A percentile compares a stretch with the other conserved stretches of the same genome.
Evolutionary conservation across 1,139 yeast genomes (phyloP).

Genomic region (Saccharomyces hybrid): DNA sequence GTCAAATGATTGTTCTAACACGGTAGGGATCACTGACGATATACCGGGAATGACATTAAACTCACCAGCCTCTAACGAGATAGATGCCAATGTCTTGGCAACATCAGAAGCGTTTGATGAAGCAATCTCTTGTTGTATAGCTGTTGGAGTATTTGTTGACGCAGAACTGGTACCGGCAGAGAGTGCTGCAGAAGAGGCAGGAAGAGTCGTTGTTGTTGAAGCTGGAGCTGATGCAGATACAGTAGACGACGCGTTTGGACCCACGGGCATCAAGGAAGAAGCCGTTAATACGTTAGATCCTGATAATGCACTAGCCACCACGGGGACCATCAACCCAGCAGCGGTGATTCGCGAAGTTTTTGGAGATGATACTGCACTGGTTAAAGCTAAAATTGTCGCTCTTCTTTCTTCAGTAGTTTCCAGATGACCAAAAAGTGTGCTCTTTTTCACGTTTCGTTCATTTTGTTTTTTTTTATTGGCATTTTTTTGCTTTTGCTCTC

Average conservation of each 20-base stretch:
- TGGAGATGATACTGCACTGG: constrained; percentile 31
- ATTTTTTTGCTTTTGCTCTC: constrained; percentile 34
- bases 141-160: constrained; percentile 1
- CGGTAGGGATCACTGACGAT: constrained; percentile 27
- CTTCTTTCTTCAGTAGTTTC: constrained; percentile 77
- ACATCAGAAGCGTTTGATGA: constrained; percentile 13
- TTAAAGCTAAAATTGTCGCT: constrained; percentile 40
- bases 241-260: neutral
- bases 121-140: constrained; percentile 2
- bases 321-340: constrained; percentile 29
- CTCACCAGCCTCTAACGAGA: constrained; percentile 23
- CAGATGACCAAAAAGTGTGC: constrained; percentile 73
- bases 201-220: constrained; percentile 5
- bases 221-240: constrained; percentile 4
- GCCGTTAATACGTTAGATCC: constrained; percentile 21
- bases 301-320: constrained; percentile 22
- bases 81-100: constrained; percentile 24
- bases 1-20: constrained; percentile 22
- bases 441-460: constrained; percentile 31
- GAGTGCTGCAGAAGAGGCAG: constrained; percentile 7
- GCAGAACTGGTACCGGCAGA: constrained; percentile 7
- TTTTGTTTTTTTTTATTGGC: constrained; percentile 41
- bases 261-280: constrained; percentile 9
- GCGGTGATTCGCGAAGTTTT: constrained; percentile 31
- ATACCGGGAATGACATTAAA: constrained; percentile 28